Base-by-base conservation (phyloP, 2,329 filamentous ascomycete species). In the Sporothrix curviconia region DNA sequence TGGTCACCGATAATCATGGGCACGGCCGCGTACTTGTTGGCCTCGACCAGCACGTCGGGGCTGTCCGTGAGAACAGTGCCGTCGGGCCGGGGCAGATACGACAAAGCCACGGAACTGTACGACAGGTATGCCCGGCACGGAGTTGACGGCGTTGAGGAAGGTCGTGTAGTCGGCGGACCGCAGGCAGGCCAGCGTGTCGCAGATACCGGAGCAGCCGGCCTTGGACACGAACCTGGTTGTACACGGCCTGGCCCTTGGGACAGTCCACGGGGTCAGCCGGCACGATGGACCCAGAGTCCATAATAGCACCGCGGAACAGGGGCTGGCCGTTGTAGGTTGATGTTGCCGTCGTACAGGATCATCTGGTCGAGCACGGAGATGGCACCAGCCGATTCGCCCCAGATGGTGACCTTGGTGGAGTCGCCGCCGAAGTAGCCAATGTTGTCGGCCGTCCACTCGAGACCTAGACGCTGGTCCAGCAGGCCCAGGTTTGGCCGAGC, bases 331-430 rank as follows among this genome's bases (percentile, higher is more conserved):
- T 90, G 73, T 92, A 91, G 0, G 75, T n/a, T 84, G 66, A 83
- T 81, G 68, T 92, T 76, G 7, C 89, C 89, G 34, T 42, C 54
- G 63, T 89, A 90, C 11, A 92, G 74, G 1, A 82, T 73, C 81
- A 90, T 90, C 64, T 92, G 89, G 65, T 91, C 82, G 51, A 87
- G 79, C 1, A 90, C 86, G 0, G 86, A 90, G 60, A 92, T 90
- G 14, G 83, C 74, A 0, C 86, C 86, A 0, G 86, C 85, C 1
- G 80, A 84, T 67, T 92, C 84, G 24, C 89, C 89, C 85, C 86
- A 91, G 60, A 92, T 86, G 0, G 87, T 92, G 7, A 92, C 87
- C 68, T 87, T 87, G 19, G 77, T 75, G 0, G 88, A 85, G 67
- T 92, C 88, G 11, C 90, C 90, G 8, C 90, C 90, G 66, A 94